A percentile compares a stretch with the other conserved stretches of the same genome.
These are phyloP conservation scores for Penicillium fimorum DNA, from an alignment of 495 filamentous ascomycete species.

Conservation along the genomic window DNA sequence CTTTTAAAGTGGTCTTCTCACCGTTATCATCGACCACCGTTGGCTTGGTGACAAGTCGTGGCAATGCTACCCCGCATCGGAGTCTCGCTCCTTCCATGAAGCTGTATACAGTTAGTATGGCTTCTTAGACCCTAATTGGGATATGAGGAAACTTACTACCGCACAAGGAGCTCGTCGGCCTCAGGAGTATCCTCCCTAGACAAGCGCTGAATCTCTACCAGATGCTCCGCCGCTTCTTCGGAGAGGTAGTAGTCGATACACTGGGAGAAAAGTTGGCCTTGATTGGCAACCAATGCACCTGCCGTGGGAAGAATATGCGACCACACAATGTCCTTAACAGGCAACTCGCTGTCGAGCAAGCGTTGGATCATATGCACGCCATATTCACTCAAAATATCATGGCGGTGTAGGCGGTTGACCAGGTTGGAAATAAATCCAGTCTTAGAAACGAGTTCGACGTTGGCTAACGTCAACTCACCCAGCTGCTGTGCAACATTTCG, in stretches of 20 bases:
- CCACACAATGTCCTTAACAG: conserved; percentile 67
- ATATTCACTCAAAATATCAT: conserved; percentile 56
- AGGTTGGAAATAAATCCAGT: conserved; percentile 49
- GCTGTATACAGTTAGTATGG: conserved; percentile 29
- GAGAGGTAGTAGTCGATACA: conserved; percentile 76
- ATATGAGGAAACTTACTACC: conserved; percentile 39
- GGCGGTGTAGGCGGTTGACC: conserved; percentile 41
- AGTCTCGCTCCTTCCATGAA: conserved; percentile 63
- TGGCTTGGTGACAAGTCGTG: conserved; percentile 44
- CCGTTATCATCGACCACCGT: conserved; percentile 43
- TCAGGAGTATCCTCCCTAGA: conserved; percentile 45
- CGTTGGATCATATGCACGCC: conserved; percentile 70
- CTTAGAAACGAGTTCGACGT: conserved; percentile 59
- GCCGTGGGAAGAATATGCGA: conserved; percentile 63
- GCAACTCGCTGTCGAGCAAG: conserved; percentile 58
- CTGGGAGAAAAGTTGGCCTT: conserved; percentile 70
- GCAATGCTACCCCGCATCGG: conserved; percentile 53
- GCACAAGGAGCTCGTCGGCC: conserved; percentile 45
- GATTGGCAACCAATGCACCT: conserved; percentile 62
- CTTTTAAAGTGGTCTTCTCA: conserved; percentile 42
- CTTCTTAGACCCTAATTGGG: background rate
- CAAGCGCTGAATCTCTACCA: conserved; percentile 57
- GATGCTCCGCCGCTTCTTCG: conserved; percentile 47
- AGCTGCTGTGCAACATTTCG: conserved; percentile 56
- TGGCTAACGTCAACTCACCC: conserved; percentile 56